Base-by-base conservation (phyloP, 177 flowering plant genomes). In the Vitis hybrid region DNA sequence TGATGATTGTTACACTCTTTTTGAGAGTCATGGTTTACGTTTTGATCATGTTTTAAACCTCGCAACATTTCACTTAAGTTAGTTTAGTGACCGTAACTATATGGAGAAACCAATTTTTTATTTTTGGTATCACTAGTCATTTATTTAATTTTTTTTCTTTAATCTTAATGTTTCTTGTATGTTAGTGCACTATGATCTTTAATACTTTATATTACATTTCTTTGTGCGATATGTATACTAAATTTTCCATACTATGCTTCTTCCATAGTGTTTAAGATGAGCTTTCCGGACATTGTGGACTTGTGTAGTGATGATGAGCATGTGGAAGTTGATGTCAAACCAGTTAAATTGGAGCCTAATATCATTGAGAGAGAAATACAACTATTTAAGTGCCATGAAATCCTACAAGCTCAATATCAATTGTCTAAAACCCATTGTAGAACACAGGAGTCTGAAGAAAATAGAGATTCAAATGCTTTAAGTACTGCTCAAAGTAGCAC, bases 251-350 rank as follows among this genome's bases (percentile, higher is more conserved):
- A 17, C 61, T 51, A 56, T 19, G 13, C 64, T 69, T 55, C 40
- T 40, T 74, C 71, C 65, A 6, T 68, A 70, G 81, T 59, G 77
- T 51, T 63, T 50, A 72, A 70, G 75, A 85, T 87, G 89, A 78
- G 78, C 63, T 68, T 52, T 52, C 11, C 73, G 17, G 80, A 77
- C 52, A 74, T 68, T 69, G 70, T 84, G 69, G 82, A 84, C 74
- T 72, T 84, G 64, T 72, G 74, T 64, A 84, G 90, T 75, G 86
- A 79, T 62, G 82, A 77, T 59, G 88, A 79, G 69, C 72, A 24
- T 69, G 83, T 60, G 58, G 74, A 72, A 60, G 68, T 40, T 14
- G 70, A 64, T 46, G 71, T 74, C 66, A 78, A 75, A 66, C 63
- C 72, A 72, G 72, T 86, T 67, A 85, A 81, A 68, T 64, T 70